Base-by-base conservation (phyloP, 345 rosid genomes). In the Eutrema japonicum region DNA sequence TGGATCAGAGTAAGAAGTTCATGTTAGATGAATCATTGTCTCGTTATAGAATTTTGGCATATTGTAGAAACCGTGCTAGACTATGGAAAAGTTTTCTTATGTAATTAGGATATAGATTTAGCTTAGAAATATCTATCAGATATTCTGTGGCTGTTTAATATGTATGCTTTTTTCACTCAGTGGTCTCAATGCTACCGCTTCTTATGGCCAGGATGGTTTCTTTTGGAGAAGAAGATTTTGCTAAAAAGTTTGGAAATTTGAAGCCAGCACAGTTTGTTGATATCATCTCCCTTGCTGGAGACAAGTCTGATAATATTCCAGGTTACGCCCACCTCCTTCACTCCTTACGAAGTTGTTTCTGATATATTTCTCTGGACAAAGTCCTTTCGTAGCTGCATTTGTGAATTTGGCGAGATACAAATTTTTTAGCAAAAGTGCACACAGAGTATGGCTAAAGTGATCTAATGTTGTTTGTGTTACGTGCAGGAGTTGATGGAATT, bases 191-290 rank as follows among this genome's bases (percentile, higher is more conserved):
- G 49, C 77, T 71, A 53, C 77, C 42, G 6, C 66, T 80, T 85
- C 59, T 52, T 64, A 67, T 75, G 66, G 59, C 33, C 86, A 94
- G 99, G 79, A 89, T 94, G 96, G 86, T 83, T 66, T 94, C 99
- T 57, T 94, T 87, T 69, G 99, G 99, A 64, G 66, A 88, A 80
- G 99, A 94, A 78, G 93, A 94, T 63, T 94, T 94, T 68, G 90
- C 99, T 67, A 57, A 87, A 81, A 87, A 81, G 78, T 94, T 82
- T 55, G 92, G 96, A 70, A 81, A 62, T 58, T 64, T 92, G 82
- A 73, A 83, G 71, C 99, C 96, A 66, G 79, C 86, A 50, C 99
- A 94, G 78, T 91, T 92, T 79, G 97, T 89, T 74, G 99, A 94
- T 80, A 72, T 89, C 14, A 77, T 88, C 50, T 73, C 97, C 57